Evolutionary conservation across 2,329 filamentous ascomycete species (phyloP).

Genomic region (Paramyrothecium sp.): DNA sequence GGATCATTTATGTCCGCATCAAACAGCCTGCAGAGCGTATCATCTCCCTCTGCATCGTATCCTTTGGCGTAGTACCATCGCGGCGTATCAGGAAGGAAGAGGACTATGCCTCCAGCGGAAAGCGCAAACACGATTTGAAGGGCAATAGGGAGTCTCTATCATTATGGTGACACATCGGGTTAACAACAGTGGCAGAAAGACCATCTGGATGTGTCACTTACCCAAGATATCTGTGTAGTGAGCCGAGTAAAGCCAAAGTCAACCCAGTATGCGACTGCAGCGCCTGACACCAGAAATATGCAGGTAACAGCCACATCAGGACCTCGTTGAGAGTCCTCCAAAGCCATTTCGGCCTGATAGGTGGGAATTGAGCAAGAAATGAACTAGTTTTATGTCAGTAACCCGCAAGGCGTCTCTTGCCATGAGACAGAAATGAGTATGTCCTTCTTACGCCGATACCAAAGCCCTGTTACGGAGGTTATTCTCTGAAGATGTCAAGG

Average conservation of each 20-base stretch:
- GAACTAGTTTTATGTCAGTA: slow-evolving; percentile 4
- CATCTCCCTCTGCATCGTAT: slow-evolving; percentile 5
- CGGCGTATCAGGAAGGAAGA: slow-evolving; percentile 9
- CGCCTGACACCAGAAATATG: slow-evolving; percentile 9
- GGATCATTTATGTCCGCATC: slow-evolving; percentile 4
- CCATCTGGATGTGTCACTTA: no score
- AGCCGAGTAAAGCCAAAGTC: slow-evolving; percentile 11
- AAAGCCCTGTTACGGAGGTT: no score
- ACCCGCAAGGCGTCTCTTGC: no score
- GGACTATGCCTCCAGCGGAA: slow-evolving; percentile 4
- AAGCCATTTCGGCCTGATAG: slow-evolving; percentile 9
- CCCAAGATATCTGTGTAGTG: slow-evolving; percentile 10
- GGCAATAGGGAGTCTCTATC: neutral
- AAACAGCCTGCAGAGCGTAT: slow-evolving; percentile 3
- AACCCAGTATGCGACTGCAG: slow-evolving; percentile 11
- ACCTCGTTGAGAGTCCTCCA: slow-evolving; percentile 3
- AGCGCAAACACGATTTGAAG: slow-evolving; percentile 8
- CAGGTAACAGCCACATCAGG: slow-evolving; percentile 10
- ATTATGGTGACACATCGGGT: no score
- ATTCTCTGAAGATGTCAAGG: no score
- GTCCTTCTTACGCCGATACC: no score
- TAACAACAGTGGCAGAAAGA: no score
- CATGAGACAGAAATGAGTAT: no score
- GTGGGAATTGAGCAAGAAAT: slow-evolving; percentile 12
- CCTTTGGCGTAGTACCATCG: slow-evolving; percentile 11